A percentile compares a stretch with the other conserved stretches of the same genome.
phyloP scores from a whole-genome alignment of 176 grass and related monocot genomes.

The Oryza brachyantha region DNA sequence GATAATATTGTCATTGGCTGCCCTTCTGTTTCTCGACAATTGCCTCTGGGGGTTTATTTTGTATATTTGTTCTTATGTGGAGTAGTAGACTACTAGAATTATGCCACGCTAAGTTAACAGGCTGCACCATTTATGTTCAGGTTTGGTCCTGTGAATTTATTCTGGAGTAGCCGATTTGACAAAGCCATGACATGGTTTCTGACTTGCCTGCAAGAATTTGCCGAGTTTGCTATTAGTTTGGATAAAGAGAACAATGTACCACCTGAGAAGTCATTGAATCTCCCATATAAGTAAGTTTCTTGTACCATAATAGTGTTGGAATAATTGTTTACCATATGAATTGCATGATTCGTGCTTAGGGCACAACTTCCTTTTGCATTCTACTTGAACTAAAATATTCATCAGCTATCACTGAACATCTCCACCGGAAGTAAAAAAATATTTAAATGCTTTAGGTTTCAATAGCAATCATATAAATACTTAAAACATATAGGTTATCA shows the following conservation, averaged over 20 bases:
- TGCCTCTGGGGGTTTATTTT: not conserved
- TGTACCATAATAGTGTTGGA: not conserved
- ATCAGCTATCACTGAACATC: not conserved
- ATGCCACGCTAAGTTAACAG: conserved; percentile 16
- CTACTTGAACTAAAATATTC: not conserved
- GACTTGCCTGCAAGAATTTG: conserved; percentile 92
- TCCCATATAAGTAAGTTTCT: conserved; percentile 89
- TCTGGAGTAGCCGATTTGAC: conserved; percentile 97
- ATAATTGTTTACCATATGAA: not conserved
- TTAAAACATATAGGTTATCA: not conserved
- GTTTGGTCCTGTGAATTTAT: conserved; percentile 99
- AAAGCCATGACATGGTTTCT: conserved; percentile 98
- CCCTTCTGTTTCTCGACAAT: not conserved
- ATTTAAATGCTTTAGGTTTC: not conserved
- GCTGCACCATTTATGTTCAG: conserved; percentile 38
- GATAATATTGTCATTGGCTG: not conserved
- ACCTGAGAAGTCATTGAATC: conserved; percentile 85
- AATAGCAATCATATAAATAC: not conserved
- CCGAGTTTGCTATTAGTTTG: conserved; percentile 67
- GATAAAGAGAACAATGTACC: conserved; percentile 96
- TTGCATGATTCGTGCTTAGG: conserved; percentile 12
- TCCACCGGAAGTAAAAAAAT: not conserved
- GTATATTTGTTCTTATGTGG: not conserved
- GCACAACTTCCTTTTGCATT: not conserved
- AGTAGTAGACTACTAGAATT: not conserved